Evolutionary conservation across 805 yeast species (phyloP).

Genomic region (Candida manassasensis): DNA sequence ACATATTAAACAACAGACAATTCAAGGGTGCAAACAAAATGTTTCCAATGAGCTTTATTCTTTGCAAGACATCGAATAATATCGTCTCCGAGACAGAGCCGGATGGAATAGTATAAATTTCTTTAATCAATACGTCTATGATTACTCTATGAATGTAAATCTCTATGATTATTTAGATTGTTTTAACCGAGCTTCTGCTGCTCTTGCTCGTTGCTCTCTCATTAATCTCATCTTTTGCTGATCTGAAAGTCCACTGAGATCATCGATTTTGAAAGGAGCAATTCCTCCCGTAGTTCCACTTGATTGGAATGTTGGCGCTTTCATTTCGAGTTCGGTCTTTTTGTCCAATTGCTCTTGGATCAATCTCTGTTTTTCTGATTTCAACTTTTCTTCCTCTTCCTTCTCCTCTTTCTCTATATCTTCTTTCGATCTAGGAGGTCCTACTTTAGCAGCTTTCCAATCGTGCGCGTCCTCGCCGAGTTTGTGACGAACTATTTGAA

Average conservation of each 20-base stretch:
- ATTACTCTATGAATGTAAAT: constrained; percentile 11
- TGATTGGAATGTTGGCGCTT: constrained; percentile 24
- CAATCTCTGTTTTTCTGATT: constrained; percentile 33
- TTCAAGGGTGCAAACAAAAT: constrained; percentile 4
- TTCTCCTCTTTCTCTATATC: constrained; percentile 42
- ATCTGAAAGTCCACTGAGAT: constrained; percentile 59
- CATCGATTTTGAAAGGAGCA: constrained; percentile 31
- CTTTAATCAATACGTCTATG: background rate
- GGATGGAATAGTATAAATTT: constrained; percentile 9
- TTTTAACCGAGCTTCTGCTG: constrained; percentile 81
- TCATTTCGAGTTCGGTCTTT: constrained; percentile 36
- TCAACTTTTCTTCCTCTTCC: constrained; percentile 18
- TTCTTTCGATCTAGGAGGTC: constrained; percentile 53
- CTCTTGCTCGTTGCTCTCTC: constrained; percentile 94
- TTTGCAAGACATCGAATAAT: constrained; percentile 1
- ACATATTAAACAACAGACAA: constrained; percentile 5
- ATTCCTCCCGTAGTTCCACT: constrained; percentile 33
- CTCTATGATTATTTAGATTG: constrained; percentile 12
- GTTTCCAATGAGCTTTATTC: constrained; percentile 8
- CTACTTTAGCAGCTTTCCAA: constrained; percentile 69
- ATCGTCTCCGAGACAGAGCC: background rate
- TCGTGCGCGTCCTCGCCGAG: constrained; percentile 68
- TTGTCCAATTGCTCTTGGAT: constrained; percentile 43
- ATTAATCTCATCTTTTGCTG: constrained; percentile 74
- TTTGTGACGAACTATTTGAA: constrained; percentile 61